phyloP scores from a whole-genome alignment of 805 yeast species.

The Candida ortonii region DNA sequence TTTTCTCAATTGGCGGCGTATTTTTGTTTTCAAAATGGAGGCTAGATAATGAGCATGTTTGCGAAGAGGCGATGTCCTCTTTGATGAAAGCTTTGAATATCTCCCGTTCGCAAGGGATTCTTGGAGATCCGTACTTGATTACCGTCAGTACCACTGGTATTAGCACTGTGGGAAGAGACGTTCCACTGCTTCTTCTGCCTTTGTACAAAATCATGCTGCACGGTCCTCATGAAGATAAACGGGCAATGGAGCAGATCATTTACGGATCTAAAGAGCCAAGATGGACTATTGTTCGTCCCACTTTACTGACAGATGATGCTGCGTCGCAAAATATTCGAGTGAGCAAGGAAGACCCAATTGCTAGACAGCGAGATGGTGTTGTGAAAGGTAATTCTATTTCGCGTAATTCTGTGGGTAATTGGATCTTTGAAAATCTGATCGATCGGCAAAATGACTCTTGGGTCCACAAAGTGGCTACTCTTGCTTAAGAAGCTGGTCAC shows the following conservation, averaged over 20 bases:
- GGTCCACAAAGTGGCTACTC: conserved; percentile 1
- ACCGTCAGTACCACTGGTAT: conserved; percentile 4
- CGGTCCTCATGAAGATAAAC: conserved; percentile 1
- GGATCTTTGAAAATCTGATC: conserved; percentile 2
- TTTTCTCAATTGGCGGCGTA: conserved; percentile 1
- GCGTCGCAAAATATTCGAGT: neutral
- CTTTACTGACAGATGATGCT: neutral
- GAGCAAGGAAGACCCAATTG: conserved; percentile 3
- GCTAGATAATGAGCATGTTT: conserved; percentile 1
- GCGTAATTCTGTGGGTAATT: conserved; percentile 1
- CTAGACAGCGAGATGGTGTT: conserved; percentile 1
- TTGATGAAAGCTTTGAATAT: conserved; percentile 1
- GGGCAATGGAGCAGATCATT: conserved; percentile 1
- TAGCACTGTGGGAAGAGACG: conserved; percentile 3
- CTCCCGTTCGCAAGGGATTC: neutral
- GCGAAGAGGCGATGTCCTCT: conserved; percentile 2
- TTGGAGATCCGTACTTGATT: neutral
- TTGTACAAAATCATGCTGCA: conserved; percentile 2
- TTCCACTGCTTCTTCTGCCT: neutral
- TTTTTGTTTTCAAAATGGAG: conserved; percentile 2
- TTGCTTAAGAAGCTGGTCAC: too few relatives aligned
- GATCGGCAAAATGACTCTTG: neutral
- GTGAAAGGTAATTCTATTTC: conserved; percentile 1
- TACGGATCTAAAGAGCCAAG: neutral
- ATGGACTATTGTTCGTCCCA: conserved; percentile 3